Evolutionary conservation across 2,329 filamentous ascomycete species (phyloP), one percentile per base, ranked within the genome.

Genomic region (Amauroascus verrucosus): DNA sequence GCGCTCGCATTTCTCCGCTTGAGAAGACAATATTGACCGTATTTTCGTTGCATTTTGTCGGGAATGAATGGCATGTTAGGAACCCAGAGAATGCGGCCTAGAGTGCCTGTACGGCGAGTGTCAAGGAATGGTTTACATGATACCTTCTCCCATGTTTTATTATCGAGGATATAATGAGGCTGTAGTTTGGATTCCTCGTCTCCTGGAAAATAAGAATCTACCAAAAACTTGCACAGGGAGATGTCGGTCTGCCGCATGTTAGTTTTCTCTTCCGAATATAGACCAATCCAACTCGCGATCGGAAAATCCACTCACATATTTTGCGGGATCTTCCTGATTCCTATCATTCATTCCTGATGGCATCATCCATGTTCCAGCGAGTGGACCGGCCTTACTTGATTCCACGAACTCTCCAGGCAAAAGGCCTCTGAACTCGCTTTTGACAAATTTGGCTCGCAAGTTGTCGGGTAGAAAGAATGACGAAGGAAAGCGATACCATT

Each of bases 401-500:
- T 94, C 85, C 16, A 82, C 81, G 65, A 97, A 98, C 63, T 95
- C 86, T 1, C 93, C 93, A 0, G 93, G 93, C 3, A 98, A 74
- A 16, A 98, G 75, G 1, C 93, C 93, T 7, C 79, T 79, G 68
- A 98, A 98, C 59, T 93, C 88, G 61, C 88, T 95, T 59, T 85
- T 87, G 61, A 98, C 75, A 64, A 96, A 98, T 61, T 93, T 95
- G 61, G 87, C 85, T 59, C 81, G 84, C 74, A 93, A 86, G 48
- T 81, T 79, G n/a, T 83, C 75, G 0, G 93, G 91, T 2, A 98
- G 75, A 66, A 93, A 89, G 72, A 89, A 97, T 0, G 90, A 94
- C 0, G 86, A 91, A 1, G 93, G 91, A 65, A 96, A 97, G 33
- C 93, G 86, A 68, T 98, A 96, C 93, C 93, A 98, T 66, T 98